These are phyloP conservation scores for Isabelozyma gotoi DNA, from an alignment of 805 yeast genomes.

Conservation along the genomic window DNA sequence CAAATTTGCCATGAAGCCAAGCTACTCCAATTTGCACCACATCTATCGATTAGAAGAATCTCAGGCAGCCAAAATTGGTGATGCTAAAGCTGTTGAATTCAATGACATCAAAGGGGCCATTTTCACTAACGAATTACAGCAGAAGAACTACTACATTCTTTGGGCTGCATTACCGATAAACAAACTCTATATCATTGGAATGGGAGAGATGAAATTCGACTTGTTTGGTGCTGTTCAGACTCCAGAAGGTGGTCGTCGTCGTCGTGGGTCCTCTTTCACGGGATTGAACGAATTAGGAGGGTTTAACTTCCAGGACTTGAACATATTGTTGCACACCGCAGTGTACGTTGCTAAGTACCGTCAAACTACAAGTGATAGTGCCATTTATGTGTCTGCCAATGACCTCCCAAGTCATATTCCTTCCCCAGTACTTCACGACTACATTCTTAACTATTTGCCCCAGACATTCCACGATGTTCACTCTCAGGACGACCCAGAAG, in stretches of 20 bases:
- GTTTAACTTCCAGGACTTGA: constrained; percentile 39
- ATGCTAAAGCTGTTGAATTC: constrained; percentile 9
- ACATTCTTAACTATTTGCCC: constrained; percentile 31
- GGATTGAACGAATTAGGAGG: constrained; percentile 42
- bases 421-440: constrained; percentile 35
- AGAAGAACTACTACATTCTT: constrained; percentile 31
- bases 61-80: constrained; percentile 8
- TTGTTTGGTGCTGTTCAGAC: constrained; percentile 15
- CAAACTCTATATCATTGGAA: constrained; percentile 22
- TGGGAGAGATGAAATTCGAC: constrained; percentile 37
- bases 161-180: constrained; percentile 25
- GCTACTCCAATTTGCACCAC: constrained; percentile 6
- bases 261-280: constrained; percentile 37
- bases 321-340: constrained; percentile 30
- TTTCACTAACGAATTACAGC: constrained; percentile 37
- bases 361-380: constrained; percentile 5
- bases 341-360: constrained; percentile 23
- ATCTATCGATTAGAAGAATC: constrained; percentile 5
- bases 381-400: constrained; percentile 24
- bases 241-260: constrained; percentile 8
- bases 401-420: constrained; percentile 37
- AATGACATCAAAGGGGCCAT: constrained; percentile 35
- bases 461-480: constrained; percentile 10
- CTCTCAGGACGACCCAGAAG: constrained; percentile 8
- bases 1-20: constrained; percentile 34